These are phyloP conservation scores for Licmophora abbreviata DNA, from an alignment of 108 stramenopile species.

Conservation along the genomic window DNA sequence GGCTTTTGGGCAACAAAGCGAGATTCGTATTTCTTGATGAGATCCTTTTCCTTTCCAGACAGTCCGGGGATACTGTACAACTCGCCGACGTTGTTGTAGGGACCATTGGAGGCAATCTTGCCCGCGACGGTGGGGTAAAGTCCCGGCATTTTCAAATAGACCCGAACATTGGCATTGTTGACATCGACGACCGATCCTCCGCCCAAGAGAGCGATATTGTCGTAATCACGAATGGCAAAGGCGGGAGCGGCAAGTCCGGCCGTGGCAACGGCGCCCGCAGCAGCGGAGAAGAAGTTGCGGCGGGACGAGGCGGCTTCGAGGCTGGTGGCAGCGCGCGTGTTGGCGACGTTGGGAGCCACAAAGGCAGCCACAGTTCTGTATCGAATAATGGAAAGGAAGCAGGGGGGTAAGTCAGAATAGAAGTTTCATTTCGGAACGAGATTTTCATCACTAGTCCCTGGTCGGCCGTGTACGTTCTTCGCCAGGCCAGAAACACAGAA, in stretches of 20 bases:
- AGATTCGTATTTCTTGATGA: conserved; percentile 96
- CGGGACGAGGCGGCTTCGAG: conserved; percentile 70
- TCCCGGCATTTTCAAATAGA: conserved; percentile 92
- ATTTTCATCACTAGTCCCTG: not conserved
- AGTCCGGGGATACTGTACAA: conserved; percentile 93
- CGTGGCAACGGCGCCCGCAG: conserved; percentile 53
- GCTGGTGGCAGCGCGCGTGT: conserved; percentile 40
- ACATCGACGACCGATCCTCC: conserved; percentile 78
- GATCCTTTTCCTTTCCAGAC: conserved; percentile 80
- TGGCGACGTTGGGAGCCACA: conserved; percentile 39
- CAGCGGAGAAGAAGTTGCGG: conserved; percentile 69
- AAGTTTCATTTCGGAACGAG: not conserved
- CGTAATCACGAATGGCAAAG: conserved; percentile 80
- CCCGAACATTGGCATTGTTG: conserved; percentile 98
- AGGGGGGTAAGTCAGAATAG: not conserved
- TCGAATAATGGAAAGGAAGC: not conserved
- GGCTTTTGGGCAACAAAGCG: conserved; percentile 78
- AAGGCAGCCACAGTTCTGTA: conserved; percentile 77
- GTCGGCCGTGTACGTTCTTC: not conserved
- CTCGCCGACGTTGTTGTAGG: conserved; percentile 89
- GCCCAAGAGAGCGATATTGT: conserved; percentile 69
- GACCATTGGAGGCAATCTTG: conserved; percentile 94
- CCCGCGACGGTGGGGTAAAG: conserved; percentile 95
- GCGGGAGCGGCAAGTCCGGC: conserved; percentile 63
- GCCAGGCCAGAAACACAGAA: not conserved